A percentile compares a stretch with the other conserved stretches of the same genome.
phyloP scores from a whole-genome alignment of 257 asterid genomes.

The Solanum chiquidenum region DNA sequence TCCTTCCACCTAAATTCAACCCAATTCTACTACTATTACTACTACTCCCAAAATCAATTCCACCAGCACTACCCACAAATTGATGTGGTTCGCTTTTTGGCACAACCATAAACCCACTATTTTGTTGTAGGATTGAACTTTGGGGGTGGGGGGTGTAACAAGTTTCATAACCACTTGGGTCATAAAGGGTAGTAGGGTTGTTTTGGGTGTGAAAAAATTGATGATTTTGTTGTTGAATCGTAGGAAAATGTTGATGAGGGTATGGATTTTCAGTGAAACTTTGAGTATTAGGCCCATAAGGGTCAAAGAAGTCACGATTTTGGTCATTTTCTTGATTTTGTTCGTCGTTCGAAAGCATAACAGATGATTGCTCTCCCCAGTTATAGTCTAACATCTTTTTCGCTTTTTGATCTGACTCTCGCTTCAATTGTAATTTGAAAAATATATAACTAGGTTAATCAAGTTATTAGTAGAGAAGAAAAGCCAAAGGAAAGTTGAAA shows the following conservation, averaged over 20 bases:
- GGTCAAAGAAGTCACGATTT: conserved; percentile 44
- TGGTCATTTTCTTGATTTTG: conserved; percentile 34
- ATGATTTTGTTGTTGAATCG: conserved; percentile 21
- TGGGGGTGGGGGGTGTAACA: conserved; percentile 14
- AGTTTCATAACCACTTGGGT: conserved; percentile 39
- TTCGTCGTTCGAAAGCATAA: conserved; percentile 62
- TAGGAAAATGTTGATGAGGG: conserved; percentile 35
- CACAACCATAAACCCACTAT: conserved; percentile 47
- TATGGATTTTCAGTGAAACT: conserved; percentile 18
- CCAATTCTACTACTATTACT: conserved; percentile 39
- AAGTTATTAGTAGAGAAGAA: background rate
- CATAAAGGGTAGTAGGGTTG: conserved; percentile 29
- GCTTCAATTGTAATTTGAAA: background rate
- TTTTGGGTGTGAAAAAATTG: conserved; percentile 17
- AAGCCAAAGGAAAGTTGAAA: background rate
- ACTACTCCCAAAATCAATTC: conserved; percentile 10
- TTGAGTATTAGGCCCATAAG: conserved; percentile 28
- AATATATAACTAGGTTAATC: background rate
- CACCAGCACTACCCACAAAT: conserved; percentile 23
- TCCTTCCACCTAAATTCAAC: conserved; percentile 80
- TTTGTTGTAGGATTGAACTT: conserved; percentile 34
- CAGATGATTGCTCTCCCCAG: conserved; percentile 76
- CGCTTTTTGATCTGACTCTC: background rate
- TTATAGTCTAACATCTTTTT: conserved; percentile 71
- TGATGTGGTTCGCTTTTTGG: conserved; percentile 72